phyloP scores from a whole-genome alignment of 2,329 filamentous ascomycete species.

The Cyphellophora attinorum region DNA sequence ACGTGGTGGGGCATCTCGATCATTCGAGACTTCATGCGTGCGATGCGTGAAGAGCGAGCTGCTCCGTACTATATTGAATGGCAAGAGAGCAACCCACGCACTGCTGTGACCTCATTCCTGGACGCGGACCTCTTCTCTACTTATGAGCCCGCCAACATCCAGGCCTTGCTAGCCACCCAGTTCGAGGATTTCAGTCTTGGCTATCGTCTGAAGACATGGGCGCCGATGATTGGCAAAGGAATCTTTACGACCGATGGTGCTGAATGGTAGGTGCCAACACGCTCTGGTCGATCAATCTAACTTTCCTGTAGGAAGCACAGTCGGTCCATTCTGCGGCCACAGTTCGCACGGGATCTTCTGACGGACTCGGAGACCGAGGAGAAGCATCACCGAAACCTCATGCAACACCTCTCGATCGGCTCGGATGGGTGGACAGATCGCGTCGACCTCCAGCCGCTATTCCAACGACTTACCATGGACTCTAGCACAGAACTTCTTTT shows the following conservation, averaged over 20 bases:
- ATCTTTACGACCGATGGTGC: conserved; percentile 40
- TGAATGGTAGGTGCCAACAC: conserved; percentile 22
- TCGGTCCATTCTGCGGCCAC: conserved; percentile 33
- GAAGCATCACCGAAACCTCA: conserved; percentile 26
- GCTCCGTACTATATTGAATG: too few relatives aligned
- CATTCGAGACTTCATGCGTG: too few relatives aligned
- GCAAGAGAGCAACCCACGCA: too few relatives aligned
- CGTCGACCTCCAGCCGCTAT: conserved; percentile 3
- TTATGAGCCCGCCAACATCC: conserved; percentile 13
- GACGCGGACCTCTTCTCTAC: too few relatives aligned
- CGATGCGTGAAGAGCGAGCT: too few relatives aligned
- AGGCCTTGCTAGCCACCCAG: conserved; percentile 66
- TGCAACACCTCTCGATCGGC: conserved; percentile 2
- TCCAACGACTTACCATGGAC: conserved; percentile 1
- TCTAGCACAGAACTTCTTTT: not conserved
- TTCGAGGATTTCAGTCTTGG: conserved; percentile 78
- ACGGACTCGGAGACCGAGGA: conserved; percentile 49
- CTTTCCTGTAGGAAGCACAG: conserved; percentile 26
- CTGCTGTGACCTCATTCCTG: too few relatives aligned
- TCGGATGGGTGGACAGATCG: not conserved
- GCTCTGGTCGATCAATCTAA: not conserved
- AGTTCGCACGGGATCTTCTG: conserved; percentile 42
- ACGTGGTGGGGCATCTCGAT: too few relatives aligned
- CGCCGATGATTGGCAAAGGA: conserved; percentile 4
- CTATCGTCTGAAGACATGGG: conserved; percentile 22